A percentile compares a stretch with the other conserved stretches of the same genome.
phyloP scores from a whole-genome alignment of 345 rosid genomes.

The Barbarea vulgaris region DNA sequence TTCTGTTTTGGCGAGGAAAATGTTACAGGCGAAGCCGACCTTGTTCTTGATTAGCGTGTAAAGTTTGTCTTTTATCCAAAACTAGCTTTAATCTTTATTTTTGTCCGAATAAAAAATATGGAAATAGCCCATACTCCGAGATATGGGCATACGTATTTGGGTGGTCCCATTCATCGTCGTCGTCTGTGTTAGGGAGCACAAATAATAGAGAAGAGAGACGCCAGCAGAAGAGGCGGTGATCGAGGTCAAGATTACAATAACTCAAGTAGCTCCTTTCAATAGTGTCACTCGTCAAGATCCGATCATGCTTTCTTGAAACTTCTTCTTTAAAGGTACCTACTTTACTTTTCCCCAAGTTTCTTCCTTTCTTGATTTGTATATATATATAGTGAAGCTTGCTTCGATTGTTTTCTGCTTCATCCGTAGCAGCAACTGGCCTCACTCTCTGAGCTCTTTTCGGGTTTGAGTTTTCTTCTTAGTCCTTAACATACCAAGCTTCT shows the following conservation, averaged over 20 bases:
- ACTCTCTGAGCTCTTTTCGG: constrained; percentile 21
- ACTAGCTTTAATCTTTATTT: not conserved
- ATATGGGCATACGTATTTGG: constrained; percentile 37
- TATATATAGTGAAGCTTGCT: constrained; percentile 25
- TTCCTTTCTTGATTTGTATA: not conserved
- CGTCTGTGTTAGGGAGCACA: constrained; percentile 38
- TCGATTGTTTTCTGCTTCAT: constrained; percentile 1
- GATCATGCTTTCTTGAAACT: constrained; percentile 33
- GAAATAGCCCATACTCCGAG: constrained; percentile 31
- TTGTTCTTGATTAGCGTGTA: constrained; percentile 25
- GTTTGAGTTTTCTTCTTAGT: too few relatives aligned
- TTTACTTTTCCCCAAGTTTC: constrained; percentile 38
- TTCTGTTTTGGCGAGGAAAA: constrained; percentile 16
- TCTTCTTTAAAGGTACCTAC: constrained; percentile 32
- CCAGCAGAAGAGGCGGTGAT: constrained; percentile 32
- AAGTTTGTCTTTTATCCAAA: constrained; percentile 14
- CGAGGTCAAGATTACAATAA: constrained; percentile 18
- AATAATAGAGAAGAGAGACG: constrained; percentile 42
- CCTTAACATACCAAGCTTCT: too few relatives aligned
- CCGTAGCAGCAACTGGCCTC: constrained; percentile 5
- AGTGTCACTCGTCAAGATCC: constrained; percentile 35
- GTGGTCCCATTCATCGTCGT: constrained; percentile 43
- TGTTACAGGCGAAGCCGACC: constrained; percentile 41
- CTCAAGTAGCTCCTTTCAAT: not conserved
- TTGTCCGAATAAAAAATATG: not conserved